Base-by-base conservation (phyloP, 495 filamentous ascomycete species). In the Rhypophila decipiens region DNA sequence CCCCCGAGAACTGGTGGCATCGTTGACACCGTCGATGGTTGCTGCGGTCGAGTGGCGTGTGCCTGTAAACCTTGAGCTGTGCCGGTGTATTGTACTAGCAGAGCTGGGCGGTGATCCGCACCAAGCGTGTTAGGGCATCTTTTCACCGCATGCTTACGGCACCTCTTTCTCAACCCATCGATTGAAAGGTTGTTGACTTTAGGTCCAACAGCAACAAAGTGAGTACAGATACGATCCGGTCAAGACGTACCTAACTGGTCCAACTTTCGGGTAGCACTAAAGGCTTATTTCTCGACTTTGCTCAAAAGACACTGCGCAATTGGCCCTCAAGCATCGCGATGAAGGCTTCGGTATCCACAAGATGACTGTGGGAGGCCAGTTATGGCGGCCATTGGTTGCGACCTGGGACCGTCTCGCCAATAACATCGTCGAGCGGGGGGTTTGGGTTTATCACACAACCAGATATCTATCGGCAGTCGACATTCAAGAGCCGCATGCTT, bases 311-410 rank as follows among this genome's bases (percentile, higher is more conserved):
- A 52, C 35, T 34, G 52, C 44, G 49, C 55, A 55, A 58, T 63
- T 57, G 59, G 10, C 34, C 35, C 19, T 36, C 34, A 35, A 21
- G 24, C 35, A 22, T 40, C 44, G 34, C 23, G 45, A 24, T 44
- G 7, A 23, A 24, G 22, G 39, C 37, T 42, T 39, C 9, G 40
- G 50, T 50, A 45, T 39, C 56, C 57, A 58, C 52, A 48, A 24
- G 27, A 12, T 13, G 46, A 39, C 37, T 42, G 44, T 41, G 52
- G 56, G 52, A 49, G 60, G 46, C 60, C 58, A 50, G 23, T 58
- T 58, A 20, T 18, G 42, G 61, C 46, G 61, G 33, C 63, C 64
- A 63, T 59, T 62, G 61, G 59, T 47, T 51, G 54, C 47, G 39
- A 39, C 49, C 21, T 39, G 36, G 47, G 54, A 39, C 38, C n/a